Evolutionary conservation across 129 eudicot genomes (phyloP).

Genomic region (Glebionis coronaria): DNA sequence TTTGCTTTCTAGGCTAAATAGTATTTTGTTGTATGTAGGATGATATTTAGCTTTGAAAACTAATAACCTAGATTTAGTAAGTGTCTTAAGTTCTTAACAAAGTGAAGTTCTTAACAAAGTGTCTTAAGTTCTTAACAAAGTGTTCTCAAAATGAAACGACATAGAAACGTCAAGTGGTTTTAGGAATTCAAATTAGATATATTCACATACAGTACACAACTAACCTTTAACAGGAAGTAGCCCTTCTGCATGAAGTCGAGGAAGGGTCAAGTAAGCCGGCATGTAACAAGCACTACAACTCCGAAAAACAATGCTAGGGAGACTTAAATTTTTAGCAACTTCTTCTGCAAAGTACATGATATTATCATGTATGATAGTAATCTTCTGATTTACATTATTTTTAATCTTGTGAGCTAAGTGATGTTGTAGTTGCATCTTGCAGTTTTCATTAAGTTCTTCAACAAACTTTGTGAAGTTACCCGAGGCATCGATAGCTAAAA

Average conservation of each 20-base stretch:
- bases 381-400: background rate
- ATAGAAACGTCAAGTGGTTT: too few species aligned
- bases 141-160: too few species aligned
- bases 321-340: conserved; percentile 27
- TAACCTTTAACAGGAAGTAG: conserved; percentile 46
- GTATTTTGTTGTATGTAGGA: too few species aligned
- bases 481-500: conserved; percentile 20
- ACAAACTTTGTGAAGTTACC: conserved; percentile 15
- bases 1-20: too few species aligned
- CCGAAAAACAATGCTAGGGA: conserved; percentile 30
- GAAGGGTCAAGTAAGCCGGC: conserved; percentile 28
- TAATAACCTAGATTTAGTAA: too few species aligned
- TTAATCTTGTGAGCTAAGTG: conserved; percentile 18
- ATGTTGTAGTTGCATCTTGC: conserved; percentile 27
- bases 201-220: too few species aligned
- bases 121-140: background rate
- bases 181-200: too few species aligned
- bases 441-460: conserved; percentile 28
- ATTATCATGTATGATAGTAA: conserved; percentile 31
- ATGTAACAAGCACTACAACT: conserved; percentile 20
- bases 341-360: conserved; percentile 26
- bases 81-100: background rate
- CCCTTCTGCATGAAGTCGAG: conserved; percentile 33
- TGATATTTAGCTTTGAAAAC: too few species aligned
- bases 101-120: background rate